These are phyloP conservation scores for Cercospora nicotianae DNA, from an alignment of 2,329 filamentous ascomycete species.

Conservation along the genomic window DNA sequence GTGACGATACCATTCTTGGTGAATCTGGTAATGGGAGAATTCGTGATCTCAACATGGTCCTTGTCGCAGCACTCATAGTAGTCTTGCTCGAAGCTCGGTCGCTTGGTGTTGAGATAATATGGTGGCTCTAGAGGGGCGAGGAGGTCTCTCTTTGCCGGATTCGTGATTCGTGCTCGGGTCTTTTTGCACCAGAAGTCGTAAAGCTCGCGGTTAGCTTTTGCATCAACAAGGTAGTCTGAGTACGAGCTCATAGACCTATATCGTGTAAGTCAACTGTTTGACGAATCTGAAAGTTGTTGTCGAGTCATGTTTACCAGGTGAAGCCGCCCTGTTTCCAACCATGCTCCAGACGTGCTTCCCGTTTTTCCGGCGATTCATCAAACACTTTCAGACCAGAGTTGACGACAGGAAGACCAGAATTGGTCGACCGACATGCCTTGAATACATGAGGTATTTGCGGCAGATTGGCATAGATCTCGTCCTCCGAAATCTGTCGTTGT, in stretches of 20 bases:
- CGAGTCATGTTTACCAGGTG: conserved; percentile 29
- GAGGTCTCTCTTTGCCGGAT: conserved; percentile 46
- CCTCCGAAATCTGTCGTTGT: conserved; percentile 48
- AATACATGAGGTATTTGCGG: conserved; percentile 14
- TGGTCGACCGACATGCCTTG: conserved; percentile 16
- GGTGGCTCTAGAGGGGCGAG: conserved; percentile 46
- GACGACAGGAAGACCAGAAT: conserved; percentile 54
- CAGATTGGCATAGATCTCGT: conserved; percentile 40
- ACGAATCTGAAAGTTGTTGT: background rate
- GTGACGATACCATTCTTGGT: conserved; percentile 48
- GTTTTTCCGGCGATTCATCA: conserved; percentile 41
- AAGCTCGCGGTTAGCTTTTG: background rate
- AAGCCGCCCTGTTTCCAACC: conserved; percentile 43
- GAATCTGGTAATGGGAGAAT: conserved; percentile 45
- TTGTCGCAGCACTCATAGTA: conserved; percentile 28
- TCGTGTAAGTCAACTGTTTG: background rate
- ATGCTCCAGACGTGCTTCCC: conserved; percentile 40
- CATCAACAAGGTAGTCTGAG: background rate
- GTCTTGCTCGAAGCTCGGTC: conserved; percentile 48
- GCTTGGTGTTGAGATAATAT: conserved; percentile 48
- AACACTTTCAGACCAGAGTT: conserved; percentile 54
- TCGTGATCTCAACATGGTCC: conserved; percentile 33
- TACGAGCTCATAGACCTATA: background rate
- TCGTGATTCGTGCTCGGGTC: background rate
- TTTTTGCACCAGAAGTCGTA: conserved; percentile 1